Evolutionary conservation across 305 asterid species (phyloP).

Genomic region (Plantago lanceolata): DNA sequence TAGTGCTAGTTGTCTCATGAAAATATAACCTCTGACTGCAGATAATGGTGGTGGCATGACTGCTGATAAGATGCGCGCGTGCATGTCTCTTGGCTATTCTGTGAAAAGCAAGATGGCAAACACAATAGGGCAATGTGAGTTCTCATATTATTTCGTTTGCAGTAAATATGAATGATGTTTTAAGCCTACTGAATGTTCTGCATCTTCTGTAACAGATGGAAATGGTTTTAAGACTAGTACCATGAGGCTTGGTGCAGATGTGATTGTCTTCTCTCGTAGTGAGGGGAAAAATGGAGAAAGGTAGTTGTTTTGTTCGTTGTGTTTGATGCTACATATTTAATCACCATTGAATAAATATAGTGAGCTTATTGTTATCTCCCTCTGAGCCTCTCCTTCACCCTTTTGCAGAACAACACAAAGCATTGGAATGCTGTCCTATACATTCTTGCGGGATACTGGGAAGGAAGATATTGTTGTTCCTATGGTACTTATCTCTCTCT

Average conservation of each 20-base stretch:
- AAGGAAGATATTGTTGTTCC: constrained; percentile 81
- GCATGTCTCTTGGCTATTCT: constrained; percentile 85
- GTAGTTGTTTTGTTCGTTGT: constrained; percentile 25
- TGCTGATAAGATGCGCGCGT: constrained; percentile 62
- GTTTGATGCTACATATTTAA: neutral
- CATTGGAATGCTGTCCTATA: constrained; percentile 65
- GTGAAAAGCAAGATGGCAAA: constrained; percentile 61
- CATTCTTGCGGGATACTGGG: constrained; percentile 54
- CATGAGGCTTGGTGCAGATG: constrained; percentile 94
- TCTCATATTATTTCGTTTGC: constrained; percentile 4
- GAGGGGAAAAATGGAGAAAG: constrained; percentile 40
- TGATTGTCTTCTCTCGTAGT: constrained; percentile 68
- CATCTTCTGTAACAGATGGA: constrained; percentile 48
- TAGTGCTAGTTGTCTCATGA: neutral
- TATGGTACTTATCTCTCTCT: constrained; percentile 39
- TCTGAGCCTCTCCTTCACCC: no score
- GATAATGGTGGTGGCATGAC: constrained; percentile 87
- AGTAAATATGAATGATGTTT: neutral
- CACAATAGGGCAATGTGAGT: constrained; percentile 78
- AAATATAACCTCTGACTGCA: constrained; percentile 20
- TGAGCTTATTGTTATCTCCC: constrained; percentile 13
- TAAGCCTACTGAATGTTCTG: neutral
- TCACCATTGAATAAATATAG: neutral
- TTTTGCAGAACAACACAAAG: constrained; percentile 58
- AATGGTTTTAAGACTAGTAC: constrained; percentile 86